phyloP scores from a whole-genome alignment of 2,329 filamentous ascomycete genomes.

The Aspergillus jensenii region DNA sequence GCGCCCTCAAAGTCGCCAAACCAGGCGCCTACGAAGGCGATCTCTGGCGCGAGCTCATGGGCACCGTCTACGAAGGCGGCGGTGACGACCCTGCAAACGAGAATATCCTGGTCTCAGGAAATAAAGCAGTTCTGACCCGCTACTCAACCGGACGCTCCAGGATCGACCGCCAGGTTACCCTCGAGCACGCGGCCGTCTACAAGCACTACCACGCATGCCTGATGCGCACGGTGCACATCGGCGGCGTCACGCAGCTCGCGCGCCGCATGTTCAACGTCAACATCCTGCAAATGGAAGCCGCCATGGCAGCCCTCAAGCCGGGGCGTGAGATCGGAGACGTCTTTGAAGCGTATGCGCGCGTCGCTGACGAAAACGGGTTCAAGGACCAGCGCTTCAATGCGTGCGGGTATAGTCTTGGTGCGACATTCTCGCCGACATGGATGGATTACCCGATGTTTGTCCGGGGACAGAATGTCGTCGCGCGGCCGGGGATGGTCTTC shows the following conservation, averaged over 20 bases:
- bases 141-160: constrained; percentile 31
- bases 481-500: constrained; percentile 32
- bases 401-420: constrained; percentile 31
- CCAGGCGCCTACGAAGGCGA: constrained; percentile 37
- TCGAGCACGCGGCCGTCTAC: constrained; percentile 34
- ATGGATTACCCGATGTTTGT: constrained; percentile 24
- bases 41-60: constrained; percentile 34
- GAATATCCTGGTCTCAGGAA: constrained; percentile 36
- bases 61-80: constrained; percentile 36
- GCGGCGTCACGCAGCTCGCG: constrained; percentile 27
- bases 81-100: constrained; percentile 37
- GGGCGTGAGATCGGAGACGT: constrained; percentile 28
- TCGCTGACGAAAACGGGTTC: constrained; percentile 33
- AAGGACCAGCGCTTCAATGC: constrained; percentile 30
- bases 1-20: constrained; percentile 34
- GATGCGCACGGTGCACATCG: constrained; percentile 34
- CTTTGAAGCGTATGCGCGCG: constrained; percentile 29
- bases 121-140: constrained; percentile 34
- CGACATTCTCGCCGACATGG: constrained; percentile 27
- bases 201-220: constrained; percentile 36
- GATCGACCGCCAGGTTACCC: constrained; percentile 34
- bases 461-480: constrained; percentile 20
- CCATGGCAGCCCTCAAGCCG: constrained; percentile 29
- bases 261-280: constrained; percentile 28
- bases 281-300: constrained; percentile 28